phyloP scores from a whole-genome alignment of 2,329 filamentous ascomycete genomes.

The Penicillium sp. region DNA sequence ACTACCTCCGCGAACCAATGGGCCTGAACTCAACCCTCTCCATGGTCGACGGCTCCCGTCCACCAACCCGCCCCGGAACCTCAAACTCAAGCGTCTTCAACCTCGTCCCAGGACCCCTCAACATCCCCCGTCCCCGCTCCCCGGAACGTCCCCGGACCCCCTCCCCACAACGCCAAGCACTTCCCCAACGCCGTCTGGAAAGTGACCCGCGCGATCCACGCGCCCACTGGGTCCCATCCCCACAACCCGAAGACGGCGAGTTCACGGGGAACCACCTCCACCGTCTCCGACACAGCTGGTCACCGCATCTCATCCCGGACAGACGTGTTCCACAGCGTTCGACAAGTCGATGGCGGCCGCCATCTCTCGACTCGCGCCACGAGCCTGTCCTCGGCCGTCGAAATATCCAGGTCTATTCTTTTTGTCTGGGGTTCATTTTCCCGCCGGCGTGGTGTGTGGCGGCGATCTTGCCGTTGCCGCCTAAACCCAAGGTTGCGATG shows the following conservation, averaged over 20 bases:
- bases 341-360: constrained; percentile 62
- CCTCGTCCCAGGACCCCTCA: constrained; percentile 26
- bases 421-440: constrained; percentile 67
- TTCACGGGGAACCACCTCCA: constrained; percentile 28
- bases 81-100: constrained; percentile 27
- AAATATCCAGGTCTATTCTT: constrained; percentile 66
- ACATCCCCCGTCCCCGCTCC: constrained; percentile 15
- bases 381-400: constrained; percentile 55
- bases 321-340: constrained; percentile 47
- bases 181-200: constrained; percentile 19
- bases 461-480: constrained; percentile 62
- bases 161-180: constrained; percentile 1
- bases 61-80: constrained; percentile 22
- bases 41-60: constrained; percentile 27
- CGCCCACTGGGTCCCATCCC: constrained; percentile 34
- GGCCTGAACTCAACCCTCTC: constrained; percentile 41
- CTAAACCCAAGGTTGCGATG: constrained; percentile 42
- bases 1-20: constrained; percentile 60
- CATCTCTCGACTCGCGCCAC: constrained; percentile 58
- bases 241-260: constrained; percentile 20
- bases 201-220: constrained; percentile 36
- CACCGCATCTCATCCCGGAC: constrained; percentile 61
- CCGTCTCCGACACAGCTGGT: constrained; percentile 57
- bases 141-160: constrained; percentile 7
- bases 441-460: constrained; percentile 76